phyloP scores from a whole-genome alignment of 2,329 filamentous ascomycete genomes.

The Plectosphaerella plurivora region DNA sequence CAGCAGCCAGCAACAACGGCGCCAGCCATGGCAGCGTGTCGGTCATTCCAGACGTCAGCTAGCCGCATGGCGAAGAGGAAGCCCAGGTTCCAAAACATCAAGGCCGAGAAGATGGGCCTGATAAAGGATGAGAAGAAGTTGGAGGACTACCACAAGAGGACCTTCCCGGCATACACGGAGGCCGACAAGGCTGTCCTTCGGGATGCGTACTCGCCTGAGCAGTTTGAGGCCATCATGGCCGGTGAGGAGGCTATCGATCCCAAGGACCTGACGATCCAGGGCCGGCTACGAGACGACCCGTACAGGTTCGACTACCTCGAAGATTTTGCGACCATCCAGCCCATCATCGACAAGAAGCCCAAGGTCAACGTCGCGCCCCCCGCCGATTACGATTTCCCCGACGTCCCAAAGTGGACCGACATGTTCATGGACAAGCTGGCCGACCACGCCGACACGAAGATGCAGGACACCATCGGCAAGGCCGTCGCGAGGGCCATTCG shows the following conservation, averaged over 20 bases:
- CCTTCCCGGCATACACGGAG: slow-evolving; percentile 61
- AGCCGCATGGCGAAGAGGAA: slow-evolving; percentile 36
- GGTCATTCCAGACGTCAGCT: slow-evolving; percentile 48
- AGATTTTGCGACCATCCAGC: slow-evolving; percentile 73
- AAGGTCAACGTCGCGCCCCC: slow-evolving; percentile 39
- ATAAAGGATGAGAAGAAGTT: slow-evolving; percentile 34
- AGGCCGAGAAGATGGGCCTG: slow-evolving; percentile 47
- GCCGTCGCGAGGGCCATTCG: slow-evolving; percentile 37
- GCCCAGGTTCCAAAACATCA: slow-evolving; percentile 49
- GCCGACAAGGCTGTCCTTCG: slow-evolving; percentile 60
- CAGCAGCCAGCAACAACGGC: slow-evolving; percentile 23
- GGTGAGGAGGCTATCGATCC: slow-evolving; percentile 74
- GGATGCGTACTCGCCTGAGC: slow-evolving; percentile 71
- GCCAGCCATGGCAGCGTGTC: slow-evolving; percentile 23
- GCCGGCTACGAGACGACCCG: slow-evolving; percentile 65
- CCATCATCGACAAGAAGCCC: slow-evolving; percentile 69
- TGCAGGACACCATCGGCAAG: slow-evolving; percentile 34
- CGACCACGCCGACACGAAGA: slow-evolving; percentile 35
- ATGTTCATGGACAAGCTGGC: slow-evolving; percentile 50
- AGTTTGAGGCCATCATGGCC: slow-evolving; percentile 76
- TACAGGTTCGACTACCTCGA: slow-evolving; percentile 74
- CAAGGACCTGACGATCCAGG: slow-evolving; percentile 70
- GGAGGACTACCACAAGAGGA: slow-evolving; percentile 37
- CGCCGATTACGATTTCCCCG: slow-evolving; percentile 53
- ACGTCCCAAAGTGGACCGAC: slow-evolving; percentile 54